phyloP scores from a whole-genome alignment of 352 stramenopile genomes.

The Aphanomyces euteiches region DNA sequence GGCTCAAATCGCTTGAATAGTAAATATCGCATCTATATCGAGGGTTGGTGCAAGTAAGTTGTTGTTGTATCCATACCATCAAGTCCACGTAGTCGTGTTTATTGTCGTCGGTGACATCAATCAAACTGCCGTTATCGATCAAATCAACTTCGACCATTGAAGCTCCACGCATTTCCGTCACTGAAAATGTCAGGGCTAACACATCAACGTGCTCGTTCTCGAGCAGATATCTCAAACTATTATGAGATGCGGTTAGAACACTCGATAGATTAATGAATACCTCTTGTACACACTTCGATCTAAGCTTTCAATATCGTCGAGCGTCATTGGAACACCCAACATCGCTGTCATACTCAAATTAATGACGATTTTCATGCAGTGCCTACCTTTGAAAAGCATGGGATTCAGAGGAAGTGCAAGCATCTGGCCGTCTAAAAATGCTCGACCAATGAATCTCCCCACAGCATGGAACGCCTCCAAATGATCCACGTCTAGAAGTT shows the following conservation, averaged over 20 bases:
- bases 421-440: constrained; percentile 35
- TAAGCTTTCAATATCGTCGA: constrained; percentile 91
- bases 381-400: constrained; percentile 3
- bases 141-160: constrained; percentile 64
- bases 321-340: constrained; percentile 89
- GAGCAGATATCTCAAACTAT: constrained; percentile 59
- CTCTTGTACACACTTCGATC: constrained; percentile 50
- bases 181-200: constrained; percentile 61
- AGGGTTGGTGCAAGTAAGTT: neutral
- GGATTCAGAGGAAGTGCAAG: neutral
- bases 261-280: constrained; percentile 31
- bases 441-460: constrained; percentile 44
- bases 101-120: constrained; percentile 95
- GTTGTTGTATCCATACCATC: constrained; percentile 60
- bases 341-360: neutral
- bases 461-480: neutral
- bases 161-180: constrained; percentile 40
- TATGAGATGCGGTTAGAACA: neutral
- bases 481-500: constrained; percentile 45
- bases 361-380: neutral
- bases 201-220: constrained; percentile 55
- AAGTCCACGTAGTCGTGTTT: constrained; percentile 91
- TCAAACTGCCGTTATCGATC: constrained; percentile 44
- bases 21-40: constrained; percentile 89
- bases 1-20: constrained; percentile 88